Evolutionary conservation across 352 stramenopile genomes (phyloP).

Genomic region (Blastocystis sp.): DNA sequence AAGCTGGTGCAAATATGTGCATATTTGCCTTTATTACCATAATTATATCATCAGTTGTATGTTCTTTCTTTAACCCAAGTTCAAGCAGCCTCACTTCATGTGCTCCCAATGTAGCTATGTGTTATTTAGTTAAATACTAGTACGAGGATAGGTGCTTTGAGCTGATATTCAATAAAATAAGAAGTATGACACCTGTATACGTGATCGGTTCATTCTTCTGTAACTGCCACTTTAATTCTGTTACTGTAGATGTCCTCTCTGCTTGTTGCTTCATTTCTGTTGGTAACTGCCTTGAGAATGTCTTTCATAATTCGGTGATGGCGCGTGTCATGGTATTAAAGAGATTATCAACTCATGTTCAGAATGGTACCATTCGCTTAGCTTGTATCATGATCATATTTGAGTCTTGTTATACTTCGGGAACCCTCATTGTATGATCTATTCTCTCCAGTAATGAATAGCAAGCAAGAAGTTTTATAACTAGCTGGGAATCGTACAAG

Average conservation of each 20-base stretch:
- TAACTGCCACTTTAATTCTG: neutral
- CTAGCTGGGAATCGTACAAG: neutral
- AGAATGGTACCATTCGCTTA: neutral
- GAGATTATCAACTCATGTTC: neutral
- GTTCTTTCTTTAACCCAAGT: neutral
- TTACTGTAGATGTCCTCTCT: slow-evolving; percentile 17
- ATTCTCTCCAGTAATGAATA: neutral
- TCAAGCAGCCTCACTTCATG: neutral
- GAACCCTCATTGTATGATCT: neutral
- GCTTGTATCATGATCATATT: slow-evolving; percentile 16
- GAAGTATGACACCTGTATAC: neutral
- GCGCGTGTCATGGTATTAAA: slow-evolving; percentile 6
- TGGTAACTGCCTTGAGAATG: slow-evolving; percentile 44
- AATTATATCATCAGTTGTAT: neutral
- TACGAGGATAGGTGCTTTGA: neutral
- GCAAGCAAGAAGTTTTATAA: slow-evolving; percentile 8
- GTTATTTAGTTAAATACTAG: neutral
- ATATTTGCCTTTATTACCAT: neutral
- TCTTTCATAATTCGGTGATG: slow-evolving; percentile 5
- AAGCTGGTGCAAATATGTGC: slow-evolving; percentile 27
- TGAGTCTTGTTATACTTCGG: neutral
- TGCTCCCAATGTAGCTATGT: neutral
- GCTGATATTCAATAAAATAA: neutral
- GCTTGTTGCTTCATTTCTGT: slow-evolving; percentile 31
- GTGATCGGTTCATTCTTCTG: neutral